Percentiles rank a stretch among this genome's conserved stretches.
These are phyloP conservation scores for Pseudogymnoascus sp. DNA, from an alignment of 2,329 filamentous ascomycete genomes.

Conservation along the genomic window DNA sequence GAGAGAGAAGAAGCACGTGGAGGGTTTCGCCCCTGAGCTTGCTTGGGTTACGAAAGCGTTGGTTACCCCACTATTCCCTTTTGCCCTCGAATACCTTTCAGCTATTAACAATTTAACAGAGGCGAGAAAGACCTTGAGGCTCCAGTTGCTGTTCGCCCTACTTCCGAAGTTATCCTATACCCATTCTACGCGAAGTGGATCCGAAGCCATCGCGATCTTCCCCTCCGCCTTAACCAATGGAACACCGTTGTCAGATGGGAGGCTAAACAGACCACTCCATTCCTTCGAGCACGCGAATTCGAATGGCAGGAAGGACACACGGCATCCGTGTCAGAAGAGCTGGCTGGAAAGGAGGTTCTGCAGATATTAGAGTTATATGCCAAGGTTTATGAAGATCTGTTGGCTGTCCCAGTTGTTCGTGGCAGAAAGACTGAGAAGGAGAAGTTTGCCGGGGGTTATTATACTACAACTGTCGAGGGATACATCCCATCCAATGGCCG, in stretches of 20 bases:
- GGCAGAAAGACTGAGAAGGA: constrained; percentile 94
- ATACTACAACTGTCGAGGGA: constrained; percentile 93
- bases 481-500: constrained; percentile 94
- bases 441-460: constrained; percentile 94
- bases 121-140: constrained; percentile 90
- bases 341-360: constrained; percentile 76
- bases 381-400: constrained; percentile 82
- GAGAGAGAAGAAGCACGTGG: constrained; percentile 84
- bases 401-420: constrained; percentile 90
- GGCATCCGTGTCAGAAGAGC: constrained; percentile 77
- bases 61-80: constrained; percentile 26
- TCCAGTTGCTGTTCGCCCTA: constrained; percentile 59
- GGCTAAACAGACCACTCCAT: constrained; percentile 84
- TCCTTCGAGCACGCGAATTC: constrained; percentile 89
- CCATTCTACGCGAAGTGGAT: constrained; percentile 97
- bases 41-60: constrained; percentile 82
- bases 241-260: constrained; percentile 93
- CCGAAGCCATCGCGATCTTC: constrained; percentile 88
- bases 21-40: constrained; percentile 93
- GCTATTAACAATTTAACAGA: constrained; percentile 37
- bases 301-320: constrained; percentile 85
- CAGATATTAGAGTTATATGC: constrained; percentile 93
- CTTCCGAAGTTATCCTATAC: constrained; percentile 80
- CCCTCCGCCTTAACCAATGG: constrained; percentile 94
- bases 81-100: constrained; percentile 9